Evolutionary conservation across 2,329 filamentous ascomycete genomes (phyloP).

Genomic region (Aureobasidium sp.): DNA sequence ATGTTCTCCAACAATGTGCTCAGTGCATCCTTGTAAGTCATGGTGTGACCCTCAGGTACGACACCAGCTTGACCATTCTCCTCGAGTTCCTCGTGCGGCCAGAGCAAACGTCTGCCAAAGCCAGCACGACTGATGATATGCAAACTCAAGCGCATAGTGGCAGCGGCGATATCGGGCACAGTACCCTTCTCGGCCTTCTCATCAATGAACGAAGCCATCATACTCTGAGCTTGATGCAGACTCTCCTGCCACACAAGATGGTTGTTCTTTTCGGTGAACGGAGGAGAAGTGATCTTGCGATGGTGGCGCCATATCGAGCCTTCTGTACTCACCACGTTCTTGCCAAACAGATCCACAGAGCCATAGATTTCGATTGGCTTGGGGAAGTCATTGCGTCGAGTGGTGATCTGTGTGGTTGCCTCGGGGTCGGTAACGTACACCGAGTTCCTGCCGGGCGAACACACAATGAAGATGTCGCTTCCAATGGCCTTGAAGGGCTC

Average conservation of each 20-base stretch:
- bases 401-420: constrained; percentile 58
- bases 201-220: constrained; percentile 54
- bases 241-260: constrained; percentile 58
- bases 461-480: constrained; percentile 57
- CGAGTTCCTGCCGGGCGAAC: constrained; percentile 48
- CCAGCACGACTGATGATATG: constrained; percentile 62
- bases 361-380: constrained; percentile 57
- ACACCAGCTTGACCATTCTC: constrained; percentile 19
- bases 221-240: constrained; percentile 55
- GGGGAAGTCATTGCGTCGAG: constrained; percentile 62
- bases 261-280: constrained; percentile 72
- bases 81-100: constrained; percentile 50
- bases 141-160: constrained; percentile 58
- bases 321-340: constrained; percentile 65
- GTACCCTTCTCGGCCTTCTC: constrained; percentile 36
- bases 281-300: constrained; percentile 62
- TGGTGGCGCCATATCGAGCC: constrained; percentile 65
- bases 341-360: constrained; percentile 59
- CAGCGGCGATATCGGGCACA: constrained; percentile 51
- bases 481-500: constrained; percentile 53
- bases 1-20: constrained; percentile 57
- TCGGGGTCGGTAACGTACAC: constrained; percentile 58
- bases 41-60: constrained; percentile 46
- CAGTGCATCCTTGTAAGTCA: constrained; percentile 61
- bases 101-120: constrained; percentile 54